Evolutionary conservation across 768 basidiomycete species (phyloP).

Genomic region (Mycena venus): DNA sequence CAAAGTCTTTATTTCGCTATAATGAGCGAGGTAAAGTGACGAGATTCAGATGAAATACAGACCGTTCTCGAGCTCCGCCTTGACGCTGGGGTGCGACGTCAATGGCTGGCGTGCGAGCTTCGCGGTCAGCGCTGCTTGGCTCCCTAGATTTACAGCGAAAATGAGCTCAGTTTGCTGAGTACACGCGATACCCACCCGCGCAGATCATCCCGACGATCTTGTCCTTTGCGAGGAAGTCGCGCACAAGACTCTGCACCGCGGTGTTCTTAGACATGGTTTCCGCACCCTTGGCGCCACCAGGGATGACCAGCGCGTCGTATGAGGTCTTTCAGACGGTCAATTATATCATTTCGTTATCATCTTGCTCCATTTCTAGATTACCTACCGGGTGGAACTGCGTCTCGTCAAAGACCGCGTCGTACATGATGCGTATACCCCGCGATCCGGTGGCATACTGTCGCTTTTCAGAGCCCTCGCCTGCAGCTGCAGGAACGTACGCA

Average conservation of each 20-base stretch:
- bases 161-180: neutral
- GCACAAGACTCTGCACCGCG: conserved; percentile 74
- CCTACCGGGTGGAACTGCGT: conserved; percentile 62
- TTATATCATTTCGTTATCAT: no score
- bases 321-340: neutral
- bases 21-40: neutral
- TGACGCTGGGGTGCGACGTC: conserved; percentile 86
- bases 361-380: neutral
- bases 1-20: conserved; percentile 58
- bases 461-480: conserved; percentile 33
- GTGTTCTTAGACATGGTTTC: conserved; percentile 74
- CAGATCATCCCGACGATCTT: conserved; percentile 89
- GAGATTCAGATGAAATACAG: neutral
- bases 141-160: conserved; percentile 59
- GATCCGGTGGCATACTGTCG: conserved; percentile 74
- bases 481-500: conserved; percentile 64
- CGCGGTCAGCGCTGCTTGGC: conserved; percentile 74
- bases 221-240: conserved; percentile 63
- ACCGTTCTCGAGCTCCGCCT: conserved; percentile 62
- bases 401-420: conserved; percentile 69
- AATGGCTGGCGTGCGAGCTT: conserved; percentile 72
- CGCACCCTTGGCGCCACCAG: conserved; percentile 85
- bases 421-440: conserved; percentile 79
- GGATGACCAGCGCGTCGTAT: conserved; percentile 80
- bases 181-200: conserved; percentile 64